Evolutionary conservation across 192 early-diverging fungal genomes (phyloP), one percentile per base, ranked within the genome.

Genomic region (Radiomyces spectabilis): DNA sequence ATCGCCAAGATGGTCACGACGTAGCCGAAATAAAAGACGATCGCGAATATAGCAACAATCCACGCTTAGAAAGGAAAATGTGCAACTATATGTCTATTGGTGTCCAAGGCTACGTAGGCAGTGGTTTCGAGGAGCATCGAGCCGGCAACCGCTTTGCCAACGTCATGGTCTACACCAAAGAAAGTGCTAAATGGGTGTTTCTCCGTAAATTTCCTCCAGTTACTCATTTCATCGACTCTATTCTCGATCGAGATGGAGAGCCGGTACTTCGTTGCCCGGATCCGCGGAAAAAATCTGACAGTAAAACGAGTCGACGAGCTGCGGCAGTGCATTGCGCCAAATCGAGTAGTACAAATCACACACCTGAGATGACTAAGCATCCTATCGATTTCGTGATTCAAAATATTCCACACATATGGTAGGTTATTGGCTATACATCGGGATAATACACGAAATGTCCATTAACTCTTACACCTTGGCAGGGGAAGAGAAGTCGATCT

Each of bases 1-100:
- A 74, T 57, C 57, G 64, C 2, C 56, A 55, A 1, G 80, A 75
- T 34, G 63, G 71, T 24, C 61, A 63, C 51, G 68, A 64, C 29
- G 59, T 61, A 15, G 35, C 51, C 12, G 59, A 61, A 46, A 42
- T 61, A n/a, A 50, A 61, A 29, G 31, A 53, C 8, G 13, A 40
- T 5, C 8, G 26, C 9, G 5, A 42, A 29, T 24, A 58, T 16
- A 34, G 35, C 10, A 35, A n/a, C n/a, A n/a, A n/a, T n/a, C n/a
- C 31, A 9, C 25, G 38, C 15, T 24, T 66, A 30, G 54, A 78
- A 49, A 68, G 65, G 32, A 76, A 81, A 51, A 85, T 88, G 78
- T 82, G 76, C 38, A 83, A 85, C 66, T 84, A 86, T 55, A 79
- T 86, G 60, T 84, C 83, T 26, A 61, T 88, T 42, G 86, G 86